Evolutionary conservation across 768 basidiomycete genomes (phyloP), one percentile per base, ranked within the genome.

Genomic region (Russula griseocarnosa): DNA sequence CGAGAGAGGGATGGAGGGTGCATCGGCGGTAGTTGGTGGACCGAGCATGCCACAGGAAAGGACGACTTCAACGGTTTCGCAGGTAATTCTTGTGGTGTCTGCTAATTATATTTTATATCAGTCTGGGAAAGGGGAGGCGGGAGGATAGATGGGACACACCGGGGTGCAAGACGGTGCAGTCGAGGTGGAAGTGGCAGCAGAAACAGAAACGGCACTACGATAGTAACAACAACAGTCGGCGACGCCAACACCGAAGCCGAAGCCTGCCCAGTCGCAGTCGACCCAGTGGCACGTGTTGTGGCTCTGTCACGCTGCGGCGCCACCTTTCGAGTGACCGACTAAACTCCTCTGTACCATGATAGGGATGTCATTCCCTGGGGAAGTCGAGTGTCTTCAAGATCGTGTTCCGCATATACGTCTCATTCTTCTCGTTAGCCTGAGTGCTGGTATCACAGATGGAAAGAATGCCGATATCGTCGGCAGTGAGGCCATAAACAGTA

Each of bases 1-100:
- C 1, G 87, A 84, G 42, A n/a, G n/a, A 11, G 75, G 64, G 28
- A 91, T 74, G 0, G 80, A 78, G 0, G 96, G 96, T 0, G 84
- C 86, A 51, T 98, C 96, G 49, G 74, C 74, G 3, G 85, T 82
- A 0, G 84, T 69, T 1, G 95, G 91, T 5, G 93, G 92, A 18
- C 74, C 79, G 8, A 90, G 70, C 5, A 83, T 77, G 7, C 79
- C 79, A 30, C 32, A 40, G n/a, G 83, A 76, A 1, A 90, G 76
- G 3, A 91, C 70, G 1, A 73, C 65, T 69, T 88, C 86, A 34
- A 81, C 47, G 0, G 85, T 16, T 73, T 70, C 44, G 71, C 71
- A 13, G 70, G 53, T 34, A 44, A 5, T 58, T 47, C 52, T 26
- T 47, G 62, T 8, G 30, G 18, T 0, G 38, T 3, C 53, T 60